Base-by-base conservation (phyloP, 2,329 filamentous ascomycete genomes). In the Talaromyces verruculosus region DNA sequence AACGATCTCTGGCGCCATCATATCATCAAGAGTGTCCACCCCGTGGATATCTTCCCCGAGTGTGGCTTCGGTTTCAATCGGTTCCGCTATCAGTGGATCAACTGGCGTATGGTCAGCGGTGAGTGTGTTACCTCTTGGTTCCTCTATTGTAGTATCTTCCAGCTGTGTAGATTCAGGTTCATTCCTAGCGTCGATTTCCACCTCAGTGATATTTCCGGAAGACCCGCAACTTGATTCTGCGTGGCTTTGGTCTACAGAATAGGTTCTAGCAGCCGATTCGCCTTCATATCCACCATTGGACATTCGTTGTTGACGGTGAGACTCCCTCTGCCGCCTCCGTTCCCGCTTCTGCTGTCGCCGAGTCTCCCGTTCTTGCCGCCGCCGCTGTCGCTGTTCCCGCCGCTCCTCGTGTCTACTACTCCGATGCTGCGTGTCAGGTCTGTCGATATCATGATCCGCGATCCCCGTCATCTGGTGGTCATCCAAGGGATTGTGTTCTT, bases 321-420 rank as follows among this genome's bases (percentile, higher is more conserved):
- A 28, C 64, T 64, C 39, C 61, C 53, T n/a, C n/a, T n/a, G n/a
- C n/a, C n/a, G n/a, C n/a, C n/a, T n/a, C n/a, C n/a, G n/a, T n/a
- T n/a, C n/a, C n/a, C n/a, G n/a, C n/a, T n/a, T n/a, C n/a, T n/a
- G n/a, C n/a, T n/a, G n/a, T n/a, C n/a, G n/a, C n/a, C n/a, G n/a
- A n/a, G n/a, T n/a, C n/a, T n/a, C n/a, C n/a, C n/a, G n/a, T n/a
- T n/a, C n/a, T n/a, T n/a, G n/a, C n/a, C n/a, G n/a, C n/a, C n/a
- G n/a, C n/a, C n/a, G n/a, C n/a, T n/a, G n/a, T n/a, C n/a, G n/a
- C n/a, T 51, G 22, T n/a, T 68, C 57, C 51, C 55, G 49, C 62
- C 33, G 45, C 19, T 45, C 59, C 37, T 69, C 53, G 30, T 41
- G n/a, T 45, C 43, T 45, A 19, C 64, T 69, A 69, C 39, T 65